Base-by-base conservation (phyloP, 805 yeast species). In the Wickerhamomyces silvicola region DNA sequence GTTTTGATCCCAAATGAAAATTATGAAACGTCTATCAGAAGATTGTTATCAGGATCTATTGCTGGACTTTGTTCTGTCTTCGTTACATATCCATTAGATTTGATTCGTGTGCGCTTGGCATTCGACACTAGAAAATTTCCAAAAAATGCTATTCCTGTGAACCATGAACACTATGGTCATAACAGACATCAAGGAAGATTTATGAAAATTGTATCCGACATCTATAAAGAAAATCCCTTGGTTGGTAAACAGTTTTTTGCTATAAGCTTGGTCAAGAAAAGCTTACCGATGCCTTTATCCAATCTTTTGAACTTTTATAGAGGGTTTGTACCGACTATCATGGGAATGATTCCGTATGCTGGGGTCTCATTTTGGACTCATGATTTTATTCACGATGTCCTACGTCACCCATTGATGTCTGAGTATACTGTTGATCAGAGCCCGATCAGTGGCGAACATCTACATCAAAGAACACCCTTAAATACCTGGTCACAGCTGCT, bases 311-410 rank as follows among this genome's bases (percentile, higher is more conserved):
- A 88, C 60, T 92, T 88, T 56, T 92, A 90, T 60, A 69, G 97
- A 36, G 98, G 98, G 2, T 92, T 90, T 57, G 73, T 82, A 7
- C 95, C 98, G 13, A 92, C 98, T 0, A 78, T 92, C 27, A 48
- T 88, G 24, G 98, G 98, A 9, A 88, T 92, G 94, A 68, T 92
- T 15, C 98, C 98, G 1, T 92, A 92, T 54, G 98, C 98, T 1
- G 98, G 98, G 9, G 97, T 90, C 4, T 84, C 96, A 4, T 92
- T 92, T 51, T 83, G 87, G 60, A 83, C 95, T 4, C 97, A 92
- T 58, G 98, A 92, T 60, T 55, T 78, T 35, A 66, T 88, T 36
- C 97, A 90, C 58, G 98, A 92, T 59, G 48, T 88, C 2, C 75
- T 92, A 51, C 66, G 95, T 40, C 66, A 81, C n/a, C 64, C 67